Evolutionary conservation across 306 rosid species (phyloP), one percentile per base, ranked within the genome.

Genomic region (Quercus agrifolia): DNA sequence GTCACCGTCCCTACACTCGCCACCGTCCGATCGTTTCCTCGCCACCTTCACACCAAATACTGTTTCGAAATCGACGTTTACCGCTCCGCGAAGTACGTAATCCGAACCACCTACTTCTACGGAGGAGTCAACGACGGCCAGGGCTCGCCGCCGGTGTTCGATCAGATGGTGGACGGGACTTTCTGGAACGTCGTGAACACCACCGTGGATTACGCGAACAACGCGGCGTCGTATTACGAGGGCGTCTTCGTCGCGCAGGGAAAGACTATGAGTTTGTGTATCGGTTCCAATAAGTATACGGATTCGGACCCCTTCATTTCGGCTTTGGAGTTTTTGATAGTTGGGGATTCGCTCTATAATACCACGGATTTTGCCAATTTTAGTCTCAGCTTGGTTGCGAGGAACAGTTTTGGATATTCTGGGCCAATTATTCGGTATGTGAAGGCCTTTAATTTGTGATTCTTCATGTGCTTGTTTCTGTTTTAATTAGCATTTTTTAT

Each of bases 291-390:
- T 82, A 76, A 38, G 75, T 73, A 89, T 73, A 96, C 97, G 6
- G 87, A 85, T 13, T 90, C 99, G 19, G 97, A 93, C 84, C 99
- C 99, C 12, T 96, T 96, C 84, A 83, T 93, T 8, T 93, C 98
- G 74, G 87, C 97, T 49, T 49, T 96, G 82, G 96, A 96, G 86
- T 74, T 96, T 35, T 80, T 93, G 70, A 74, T 87, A 15, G 82
- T 93, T 64, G 85, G 75, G 0, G 79, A 38, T 38, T 91, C 98
- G 3, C 81, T 91, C 4, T 96, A 96, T 56, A 96, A 93, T 66
- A 69, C 96, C 33, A 96, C 97, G 2, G 89, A 91, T 88, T 96
- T 93, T 38, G 57, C 51, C 20, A 74, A 20, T 0, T 71, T 17
- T 76, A 92, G 86, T 3, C 81, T 93, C 70, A 76, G 81, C 52